phyloP scores from a whole-genome alignment of 305 asterid species.

The Solanum hybrid region DNA sequence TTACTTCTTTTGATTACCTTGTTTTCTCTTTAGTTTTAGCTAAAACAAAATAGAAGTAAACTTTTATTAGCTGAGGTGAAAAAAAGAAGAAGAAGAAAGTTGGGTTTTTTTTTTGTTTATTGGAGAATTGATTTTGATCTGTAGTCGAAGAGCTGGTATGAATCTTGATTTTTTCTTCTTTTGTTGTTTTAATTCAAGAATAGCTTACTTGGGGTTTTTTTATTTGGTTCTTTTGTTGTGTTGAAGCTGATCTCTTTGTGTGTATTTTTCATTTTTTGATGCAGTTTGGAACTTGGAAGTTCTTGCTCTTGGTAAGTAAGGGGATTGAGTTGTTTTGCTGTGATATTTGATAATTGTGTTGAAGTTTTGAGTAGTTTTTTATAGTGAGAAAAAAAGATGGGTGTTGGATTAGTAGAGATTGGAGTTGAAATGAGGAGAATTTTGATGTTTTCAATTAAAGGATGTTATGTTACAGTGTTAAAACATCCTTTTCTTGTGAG shows the following conservation, averaged over 20 bases:
- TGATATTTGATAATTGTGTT: background rate
- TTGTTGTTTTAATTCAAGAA: background rate
- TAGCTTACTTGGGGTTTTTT: background rate
- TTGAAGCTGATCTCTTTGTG: constrained; percentile 12
- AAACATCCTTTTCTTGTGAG: constrained; percentile 69
- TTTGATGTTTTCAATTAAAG: constrained; percentile 34
- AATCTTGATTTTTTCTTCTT: background rate
- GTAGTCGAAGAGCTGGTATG: constrained; percentile 22
- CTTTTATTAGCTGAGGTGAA: constrained; percentile 18
- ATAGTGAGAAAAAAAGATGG: constrained; percentile 32
- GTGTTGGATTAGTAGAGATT: constrained; percentile 38
- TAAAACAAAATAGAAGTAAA: constrained; percentile 19
- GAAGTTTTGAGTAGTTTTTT: background rate
- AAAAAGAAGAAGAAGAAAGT: background rate
- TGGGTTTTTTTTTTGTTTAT: background rate
- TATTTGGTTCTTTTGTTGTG: constrained; percentile 9
- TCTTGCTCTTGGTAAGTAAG: constrained; percentile 14
- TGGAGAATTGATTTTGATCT: constrained; percentile 25
- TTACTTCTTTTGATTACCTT: constrained; percentile 23
- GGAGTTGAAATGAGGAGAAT: constrained; percentile 45
- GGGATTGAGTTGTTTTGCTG: constrained; percentile 20
- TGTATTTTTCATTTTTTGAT: constrained; percentile 25
- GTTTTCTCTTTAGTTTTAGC: constrained; percentile 10
- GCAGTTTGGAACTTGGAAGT: constrained; percentile 7
- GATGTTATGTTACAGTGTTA: constrained; percentile 47